Evolutionary conservation across 2,329 filamentous ascomycete genomes (phyloP), one percentile per base, ranked within the genome.

Genomic region (Xylaria sp.): DNA sequence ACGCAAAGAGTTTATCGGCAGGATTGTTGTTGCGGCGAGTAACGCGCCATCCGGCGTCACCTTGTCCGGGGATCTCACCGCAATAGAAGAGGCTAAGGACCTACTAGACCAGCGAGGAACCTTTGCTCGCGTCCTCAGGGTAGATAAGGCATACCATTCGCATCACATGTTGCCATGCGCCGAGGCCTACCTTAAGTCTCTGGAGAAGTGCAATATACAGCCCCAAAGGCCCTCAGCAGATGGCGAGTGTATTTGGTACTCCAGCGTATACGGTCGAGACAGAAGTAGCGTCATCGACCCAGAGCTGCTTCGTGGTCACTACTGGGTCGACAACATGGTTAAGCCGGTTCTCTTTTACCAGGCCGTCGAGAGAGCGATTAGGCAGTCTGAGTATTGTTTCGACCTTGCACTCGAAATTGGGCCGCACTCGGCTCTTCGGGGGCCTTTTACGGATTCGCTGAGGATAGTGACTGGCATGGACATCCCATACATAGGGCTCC

Each of bases 61-160:
- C 21, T 75, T 63, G 2, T 17, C 54, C 5, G 62, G 62, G 0
- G 17, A 64, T 51, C 21, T 21, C 14, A n/a, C n/a, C n/a, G n/a
- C n/a, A n/a, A n/a, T n/a, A n/a, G n/a, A n/a, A n/a, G 54, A 64
- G 3, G 56, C 63, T 9, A 60, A 61, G 11, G 51, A 56, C 1
- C 17, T 1, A 51, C 60, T 7, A 42, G 71, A n/a, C 57, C 53
- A 0, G 69, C 1, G 68, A 65, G 48, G 63, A 6, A 60, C 67
- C 1, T 77, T 80, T 55, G 62, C 72, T 1, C 65, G 78, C 1
- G 39, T 62, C 1, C 72, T 83, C 0, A 72, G 74, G 12, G 78
- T 81, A 4, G 77, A 80, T 57, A 78, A 65, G 8, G 81, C 81
- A 0, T 83, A 83, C 63, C 79, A 81, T 59, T 80, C 79, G 0